Conservation (phyloP, 2,329 filamentous ascomycete genomes). For the Colletotrichum kahawae region DNA sequence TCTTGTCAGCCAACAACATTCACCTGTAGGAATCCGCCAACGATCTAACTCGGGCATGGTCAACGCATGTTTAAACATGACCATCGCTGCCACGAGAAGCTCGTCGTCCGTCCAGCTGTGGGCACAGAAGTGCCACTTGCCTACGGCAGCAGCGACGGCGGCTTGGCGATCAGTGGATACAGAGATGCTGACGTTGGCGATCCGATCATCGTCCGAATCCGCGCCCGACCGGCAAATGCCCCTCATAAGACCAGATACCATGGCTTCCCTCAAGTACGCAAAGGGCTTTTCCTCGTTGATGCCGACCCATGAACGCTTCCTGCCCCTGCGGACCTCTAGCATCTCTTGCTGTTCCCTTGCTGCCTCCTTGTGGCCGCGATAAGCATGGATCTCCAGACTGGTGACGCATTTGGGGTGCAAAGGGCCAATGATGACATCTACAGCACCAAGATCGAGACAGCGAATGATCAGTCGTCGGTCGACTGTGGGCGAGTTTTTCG, state of each 20-base stretch:
- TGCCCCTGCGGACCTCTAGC: constrained; percentile 72
- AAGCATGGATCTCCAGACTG: constrained; percentile 81
- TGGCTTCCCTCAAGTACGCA: constrained; percentile 87
- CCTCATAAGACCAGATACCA: constrained; percentile 91
- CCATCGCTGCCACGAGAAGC: constrained; percentile 80
- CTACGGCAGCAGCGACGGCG: constrained; percentile 72
- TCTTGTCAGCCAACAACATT: constrained; percentile 36
- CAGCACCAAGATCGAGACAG: constrained; percentile 85
- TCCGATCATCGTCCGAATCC: constrained; percentile 65
- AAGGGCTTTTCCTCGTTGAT: constrained; percentile 85
- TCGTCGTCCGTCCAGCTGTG: constrained; percentile 92
- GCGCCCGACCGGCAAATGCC: constrained; percentile 77
- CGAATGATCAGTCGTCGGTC: constrained; percentile 61
- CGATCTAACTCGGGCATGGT: constrained; percentile 79
- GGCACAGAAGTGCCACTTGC: constrained; percentile 86
- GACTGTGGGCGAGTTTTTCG: constrained; percentile 27
- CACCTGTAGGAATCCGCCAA: constrained; percentile 81
- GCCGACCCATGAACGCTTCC: constrained; percentile 92
- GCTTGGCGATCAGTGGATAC: constrained; percentile 70
- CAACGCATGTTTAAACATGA: constrained; percentile 91
- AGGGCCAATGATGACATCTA: constrained; percentile 84
- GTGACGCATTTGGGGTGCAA: constrained; percentile 76
- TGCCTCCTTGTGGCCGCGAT: constrained; percentile 80
- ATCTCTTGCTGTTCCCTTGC: constrained; percentile 75
- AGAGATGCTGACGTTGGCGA: constrained; percentile 69